Conservation (phyloP, 345 rosid genomes). For the Euclidium syriacum region DNA sequence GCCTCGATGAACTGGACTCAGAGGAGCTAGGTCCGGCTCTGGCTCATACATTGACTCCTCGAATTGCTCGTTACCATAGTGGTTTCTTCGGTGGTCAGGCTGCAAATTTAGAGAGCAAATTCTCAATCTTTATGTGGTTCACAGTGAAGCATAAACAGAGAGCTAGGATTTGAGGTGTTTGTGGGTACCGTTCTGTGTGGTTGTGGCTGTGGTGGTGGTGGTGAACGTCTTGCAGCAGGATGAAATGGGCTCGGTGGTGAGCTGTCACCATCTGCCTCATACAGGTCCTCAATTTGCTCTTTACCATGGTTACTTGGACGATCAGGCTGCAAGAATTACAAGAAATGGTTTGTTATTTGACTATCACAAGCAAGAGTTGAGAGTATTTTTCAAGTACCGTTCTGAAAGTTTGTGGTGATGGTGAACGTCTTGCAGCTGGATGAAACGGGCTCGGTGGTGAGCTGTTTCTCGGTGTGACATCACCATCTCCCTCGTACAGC, state of each 20-base stretch:
- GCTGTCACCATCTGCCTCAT: conserved; percentile 19
- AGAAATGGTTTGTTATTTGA: too few relatives aligned
- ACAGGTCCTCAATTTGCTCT: conserved; percentile 14
- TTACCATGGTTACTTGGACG: conserved; percentile 3
- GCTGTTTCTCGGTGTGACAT: conserved; percentile 21
- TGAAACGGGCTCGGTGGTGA: conserved; percentile 27
- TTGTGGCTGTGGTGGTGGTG: conserved; percentile 1
- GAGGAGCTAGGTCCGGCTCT: conserved; percentile 15
- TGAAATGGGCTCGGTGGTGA: conserved; percentile 27
- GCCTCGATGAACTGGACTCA: conserved; percentile 5
- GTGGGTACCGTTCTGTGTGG: conserved; percentile 1
- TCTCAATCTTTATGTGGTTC: neutral
- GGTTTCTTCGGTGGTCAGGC: neutral
- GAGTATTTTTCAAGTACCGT: conserved; percentile 4
- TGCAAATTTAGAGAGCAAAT: neutral
- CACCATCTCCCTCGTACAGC: conserved; percentile 10
- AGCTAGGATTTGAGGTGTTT: neutral
- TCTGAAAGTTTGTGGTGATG: conserved; percentile 10
- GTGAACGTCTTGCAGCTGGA: conserved; percentile 10
- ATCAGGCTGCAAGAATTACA: conserved; percentile 17
- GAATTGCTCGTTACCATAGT: neutral
- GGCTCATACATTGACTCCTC: conserved; percentile 18
- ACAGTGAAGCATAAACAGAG: neutral
- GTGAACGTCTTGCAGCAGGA: neutral
- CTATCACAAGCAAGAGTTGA: neutral